A percentile compares a stretch with the other conserved stretches of the same genome.
These are phyloP conservation scores for Sclerotinia trifoliorum DNA, from an alignment of 2,329 filamentous ascomycete species.

Conservation along the genomic window DNA sequence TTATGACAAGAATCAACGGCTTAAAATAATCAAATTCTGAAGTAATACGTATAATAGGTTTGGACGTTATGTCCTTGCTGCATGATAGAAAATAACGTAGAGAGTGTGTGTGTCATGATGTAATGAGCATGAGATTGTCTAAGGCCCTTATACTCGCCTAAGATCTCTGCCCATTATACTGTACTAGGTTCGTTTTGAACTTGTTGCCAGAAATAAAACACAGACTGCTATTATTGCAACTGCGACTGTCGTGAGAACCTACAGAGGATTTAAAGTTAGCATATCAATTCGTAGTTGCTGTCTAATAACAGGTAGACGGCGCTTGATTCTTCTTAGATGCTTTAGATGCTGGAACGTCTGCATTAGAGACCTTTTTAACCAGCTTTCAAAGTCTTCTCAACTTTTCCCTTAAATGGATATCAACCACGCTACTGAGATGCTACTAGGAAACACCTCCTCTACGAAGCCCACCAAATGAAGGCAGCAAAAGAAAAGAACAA, in stretches of 20 bases:
- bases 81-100: conserved; percentile 71
- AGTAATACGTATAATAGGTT: conserved; percentile 84
- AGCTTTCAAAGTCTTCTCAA: not conserved
- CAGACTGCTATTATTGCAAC: conserved; percentile 64
- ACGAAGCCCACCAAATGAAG: not conserved
- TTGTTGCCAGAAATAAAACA: conserved; percentile 56
- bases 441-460: too few species aligned
- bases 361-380: not conserved
- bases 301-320: not conserved
- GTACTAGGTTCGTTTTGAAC: conserved; percentile 34
- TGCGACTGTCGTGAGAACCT: conserved; percentile 64
- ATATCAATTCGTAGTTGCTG: not conserved
- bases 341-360: too few species aligned
- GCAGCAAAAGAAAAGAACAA: conserved; percentile 7
- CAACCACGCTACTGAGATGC: too few species aligned
- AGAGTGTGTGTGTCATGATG: conserved; percentile 85
- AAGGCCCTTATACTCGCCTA: conserved; percentile 17
- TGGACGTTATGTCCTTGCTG: conserved; percentile 65
- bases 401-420: not conserved
- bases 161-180: conserved; percentile 6
- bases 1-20: conserved; percentile 70
- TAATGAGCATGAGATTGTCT: conserved; percentile 79
- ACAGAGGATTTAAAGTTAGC: conserved; percentile 9
- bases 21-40: conserved; percentile 72
- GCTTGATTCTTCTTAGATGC: not conserved